phyloP scores from a whole-genome alignment of 176 grass and related monocot species.

The Oryza australiensis region DNA sequence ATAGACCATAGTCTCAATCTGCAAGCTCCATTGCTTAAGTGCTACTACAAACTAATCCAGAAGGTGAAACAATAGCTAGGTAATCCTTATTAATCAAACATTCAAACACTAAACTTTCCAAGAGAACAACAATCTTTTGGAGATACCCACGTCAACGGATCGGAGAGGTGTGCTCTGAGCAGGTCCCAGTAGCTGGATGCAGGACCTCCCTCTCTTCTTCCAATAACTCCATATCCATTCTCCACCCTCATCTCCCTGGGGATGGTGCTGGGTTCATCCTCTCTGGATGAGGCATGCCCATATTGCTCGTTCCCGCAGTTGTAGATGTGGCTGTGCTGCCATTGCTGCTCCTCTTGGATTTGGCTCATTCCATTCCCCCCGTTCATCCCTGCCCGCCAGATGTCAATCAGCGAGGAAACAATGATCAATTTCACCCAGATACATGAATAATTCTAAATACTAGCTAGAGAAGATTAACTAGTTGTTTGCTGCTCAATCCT shows the following conservation, averaged over 20 bases:
- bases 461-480: neutral
- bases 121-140: neutral
- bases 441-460: neutral
- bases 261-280: constrained; percentile 27
- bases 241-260: constrained; percentile 46
- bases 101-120: neutral
- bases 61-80: neutral
- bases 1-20: neutral
- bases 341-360: constrained; percentile 31
- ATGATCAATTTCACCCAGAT: constrained; percentile 27
- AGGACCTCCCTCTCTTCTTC: constrained; percentile 55
- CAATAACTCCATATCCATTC: constrained; percentile 55
- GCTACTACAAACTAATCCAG: constrained; percentile 7
- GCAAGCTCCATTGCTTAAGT: neutral
- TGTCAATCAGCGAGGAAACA: constrained; percentile 5
- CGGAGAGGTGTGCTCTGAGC: constrained; percentile 59
- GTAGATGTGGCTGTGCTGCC: constrained; percentile 25
- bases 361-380: constrained; percentile 23
- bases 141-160: constrained; percentile 62
- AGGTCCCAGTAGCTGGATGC: constrained; percentile 60
- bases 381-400: constrained; percentile 10
- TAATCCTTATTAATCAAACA: neutral
- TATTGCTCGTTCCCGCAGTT: constrained; percentile 17
- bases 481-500: neutral
- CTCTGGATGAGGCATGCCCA: neutral